Evolutionary conservation across 192 early-diverging fungal species (phyloP).

Genomic region (Gryganskiella cystojenkinii): DNA sequence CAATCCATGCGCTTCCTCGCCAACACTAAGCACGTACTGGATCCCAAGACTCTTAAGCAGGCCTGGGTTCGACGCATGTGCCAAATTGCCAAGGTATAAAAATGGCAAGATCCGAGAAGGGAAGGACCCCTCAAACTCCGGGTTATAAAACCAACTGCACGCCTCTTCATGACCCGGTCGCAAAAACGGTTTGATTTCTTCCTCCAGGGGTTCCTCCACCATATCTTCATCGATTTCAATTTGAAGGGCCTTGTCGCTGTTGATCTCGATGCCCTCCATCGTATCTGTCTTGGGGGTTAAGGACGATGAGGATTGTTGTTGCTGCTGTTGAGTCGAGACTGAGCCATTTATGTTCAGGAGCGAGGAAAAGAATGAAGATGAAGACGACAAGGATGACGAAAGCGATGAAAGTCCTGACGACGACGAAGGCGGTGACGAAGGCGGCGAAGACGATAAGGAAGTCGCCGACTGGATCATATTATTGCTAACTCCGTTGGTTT

Average conservation of each 20-base stretch:
- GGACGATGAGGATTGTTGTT: not conserved
- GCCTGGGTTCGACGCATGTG: constrained; percentile 69
- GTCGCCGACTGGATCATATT: too few relatives aligned
- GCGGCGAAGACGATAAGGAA: too few relatives aligned
- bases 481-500: too few relatives aligned
- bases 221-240: not conserved
- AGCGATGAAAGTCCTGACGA: constrained; percentile 26
- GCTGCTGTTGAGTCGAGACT: not conserved
- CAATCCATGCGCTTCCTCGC: constrained; percentile 62
- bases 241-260: not conserved
- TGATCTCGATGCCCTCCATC: constrained; percentile 41
- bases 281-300: not conserved
- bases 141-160: constrained; percentile 64
- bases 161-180: constrained; percentile 14
- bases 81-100: constrained; percentile 69
- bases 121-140: constrained; percentile 70
- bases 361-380: constrained; percentile 41
- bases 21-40: constrained; percentile 65
- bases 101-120: constrained; percentile 68
- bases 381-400: constrained; percentile 22
- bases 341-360: constrained; percentile 19
- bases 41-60: constrained; percentile 65
- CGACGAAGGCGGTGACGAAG: not conserved
- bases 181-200: constrained; percentile 9
- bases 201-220: not conserved